A percentile compares a stretch with the other conserved stretches of the same genome.
These are phyloP conservation scores for Nicotiana rustica DNA, from an alignment of 305 asterid species.

Conservation along the genomic window DNA sequence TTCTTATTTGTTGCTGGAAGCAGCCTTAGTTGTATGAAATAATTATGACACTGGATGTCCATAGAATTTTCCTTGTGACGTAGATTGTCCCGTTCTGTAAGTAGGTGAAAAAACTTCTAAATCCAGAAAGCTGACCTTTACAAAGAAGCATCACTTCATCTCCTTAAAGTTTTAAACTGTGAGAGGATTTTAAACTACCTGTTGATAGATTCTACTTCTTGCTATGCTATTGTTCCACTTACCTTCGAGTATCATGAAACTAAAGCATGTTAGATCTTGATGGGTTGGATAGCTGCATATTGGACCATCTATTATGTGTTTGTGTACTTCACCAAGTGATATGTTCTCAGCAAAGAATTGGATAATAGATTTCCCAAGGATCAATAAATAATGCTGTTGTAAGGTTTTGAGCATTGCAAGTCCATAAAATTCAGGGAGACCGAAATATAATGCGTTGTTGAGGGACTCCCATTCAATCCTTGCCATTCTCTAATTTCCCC, in stretches of 20 bases:
- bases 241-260: not conserved
- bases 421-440: constrained; percentile 4
- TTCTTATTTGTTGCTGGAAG: constrained; percentile 14
- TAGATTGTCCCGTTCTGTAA: not conserved
- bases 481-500: not conserved
- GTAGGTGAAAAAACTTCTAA: not conserved
- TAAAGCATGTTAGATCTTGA: not conserved
- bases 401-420: not conserved
- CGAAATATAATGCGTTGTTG: not conserved
- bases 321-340: not conserved
- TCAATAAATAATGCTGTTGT: not conserved
- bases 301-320: constrained; percentile 21
- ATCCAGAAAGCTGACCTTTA: constrained; percentile 25
- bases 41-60: not conserved
- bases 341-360: constrained; percentile 6
- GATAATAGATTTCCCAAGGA: not conserved
- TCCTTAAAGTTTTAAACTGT: not conserved
- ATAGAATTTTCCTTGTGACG: not conserved
- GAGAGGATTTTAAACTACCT: not conserved
- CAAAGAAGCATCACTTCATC: not conserved
- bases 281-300: constrained; percentile 23
- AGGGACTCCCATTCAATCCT: not conserved
- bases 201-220: constrained; percentile 28
- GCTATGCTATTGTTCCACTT: constrained; percentile 21
- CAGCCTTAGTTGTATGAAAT: constrained; percentile 1